Percentiles rank a stretch among this genome's conserved stretches.
phyloP scores from a whole-genome alignment of 192 early-diverging fungal species.

The Umbelopsis sp. region DNA sequence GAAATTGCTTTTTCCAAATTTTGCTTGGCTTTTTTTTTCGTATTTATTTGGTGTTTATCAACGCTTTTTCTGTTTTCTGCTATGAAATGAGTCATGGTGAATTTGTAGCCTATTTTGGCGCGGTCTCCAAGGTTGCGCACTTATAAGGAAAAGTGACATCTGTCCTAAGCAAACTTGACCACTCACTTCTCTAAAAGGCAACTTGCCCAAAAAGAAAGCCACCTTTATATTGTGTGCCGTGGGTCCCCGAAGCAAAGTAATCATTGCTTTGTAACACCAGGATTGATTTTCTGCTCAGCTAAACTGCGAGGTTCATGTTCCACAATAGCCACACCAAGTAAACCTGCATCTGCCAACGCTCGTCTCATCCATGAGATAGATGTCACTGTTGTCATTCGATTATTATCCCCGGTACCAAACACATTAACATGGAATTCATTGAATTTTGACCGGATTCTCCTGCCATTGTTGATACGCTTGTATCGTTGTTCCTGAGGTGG shows the following conservation, averaged over 20 bases:
- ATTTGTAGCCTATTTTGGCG: conserved; percentile 14
- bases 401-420: conserved; percentile 38
- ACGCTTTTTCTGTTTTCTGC: too few species aligned
- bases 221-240: neutral
- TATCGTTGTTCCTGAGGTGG: neutral
- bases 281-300: conserved; percentile 36
- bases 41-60: too few species aligned
- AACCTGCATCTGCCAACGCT: conserved; percentile 31
- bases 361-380: conserved; percentile 38
- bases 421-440: conserved; percentile 38
- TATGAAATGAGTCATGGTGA: conserved; percentile 7
- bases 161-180: neutral
- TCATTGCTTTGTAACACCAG: neutral
- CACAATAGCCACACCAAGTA: conserved; percentile 25
- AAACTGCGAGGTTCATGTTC: conserved; percentile 37
- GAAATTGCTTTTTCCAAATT: too few species aligned
- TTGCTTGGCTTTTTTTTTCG: too few species aligned
- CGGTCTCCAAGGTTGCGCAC: neutral
- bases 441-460: conserved; percentile 37
- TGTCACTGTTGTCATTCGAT: conserved; percentile 38
- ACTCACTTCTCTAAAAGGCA: neutral
- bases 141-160: conserved; percentile 5
- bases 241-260: conserved; percentile 3
- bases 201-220: neutral
- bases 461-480: conserved; percentile 30